Percentiles rank a stretch among this genome's conserved stretches.
These are phyloP conservation scores for Sporisorium reilianum DNA, from an alignment of 1,284 basidiomycete genomes.

Conservation along the genomic window DNA sequence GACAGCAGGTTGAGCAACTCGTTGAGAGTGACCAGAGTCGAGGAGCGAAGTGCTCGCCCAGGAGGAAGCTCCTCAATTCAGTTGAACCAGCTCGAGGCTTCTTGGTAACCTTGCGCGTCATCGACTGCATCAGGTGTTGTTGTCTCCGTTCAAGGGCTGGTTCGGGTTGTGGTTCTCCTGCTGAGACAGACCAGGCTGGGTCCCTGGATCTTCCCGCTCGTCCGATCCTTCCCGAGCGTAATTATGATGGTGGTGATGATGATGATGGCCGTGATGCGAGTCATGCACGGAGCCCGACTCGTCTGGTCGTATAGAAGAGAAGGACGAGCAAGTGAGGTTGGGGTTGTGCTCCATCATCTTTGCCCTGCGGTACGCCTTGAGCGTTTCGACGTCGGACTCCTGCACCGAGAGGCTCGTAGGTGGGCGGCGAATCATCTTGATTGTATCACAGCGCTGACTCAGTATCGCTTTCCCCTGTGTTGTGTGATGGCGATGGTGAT, in stretches of 20 bases:
- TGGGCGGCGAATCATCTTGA: conserved; percentile 35
- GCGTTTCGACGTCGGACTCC: conserved; percentile 50
- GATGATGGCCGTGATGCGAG: conserved; percentile 27
- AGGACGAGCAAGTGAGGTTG: conserved; percentile 39
- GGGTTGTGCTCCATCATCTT: conserved; percentile 51
- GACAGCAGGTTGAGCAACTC: background rate
- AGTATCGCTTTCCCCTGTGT: background rate
- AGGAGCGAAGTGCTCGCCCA: background rate
- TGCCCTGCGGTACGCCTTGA: conserved; percentile 45
- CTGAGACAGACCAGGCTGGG: conserved; percentile 45
- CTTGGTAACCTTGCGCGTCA: background rate
- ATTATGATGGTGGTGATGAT: conserved; percentile 16
- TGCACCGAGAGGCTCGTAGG: conserved; percentile 42
- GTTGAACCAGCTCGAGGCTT: background rate
- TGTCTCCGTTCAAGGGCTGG: conserved; percentile 18
- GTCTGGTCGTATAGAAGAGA: conserved; percentile 40
- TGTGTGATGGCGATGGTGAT: background rate
- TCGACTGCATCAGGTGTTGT: conserved; percentile 17
- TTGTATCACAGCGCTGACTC: background rate
- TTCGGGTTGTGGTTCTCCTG: conserved; percentile 54
- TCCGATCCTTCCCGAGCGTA: conserved; percentile 11
- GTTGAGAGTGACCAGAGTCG: background rate
- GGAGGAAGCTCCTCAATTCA: too few species aligned
- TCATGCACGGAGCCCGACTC: conserved; percentile 38
- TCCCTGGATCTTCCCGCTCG: conserved; percentile 36